phyloP scores from a whole-genome alignment of 2,329 filamentous ascomycete genomes.

The Fusarium tuaranense region DNA sequence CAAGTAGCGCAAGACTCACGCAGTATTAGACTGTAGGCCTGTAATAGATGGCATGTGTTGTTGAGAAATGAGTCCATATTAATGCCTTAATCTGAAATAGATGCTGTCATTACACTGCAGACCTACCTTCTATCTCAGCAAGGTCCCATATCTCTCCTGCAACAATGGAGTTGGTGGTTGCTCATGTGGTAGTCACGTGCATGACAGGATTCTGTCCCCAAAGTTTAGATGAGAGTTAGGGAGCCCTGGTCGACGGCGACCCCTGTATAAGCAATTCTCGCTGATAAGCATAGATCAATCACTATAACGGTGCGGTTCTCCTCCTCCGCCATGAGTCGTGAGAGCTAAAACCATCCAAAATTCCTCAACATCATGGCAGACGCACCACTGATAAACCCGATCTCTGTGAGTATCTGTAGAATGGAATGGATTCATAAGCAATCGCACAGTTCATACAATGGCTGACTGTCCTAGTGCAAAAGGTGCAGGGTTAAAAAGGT shows the following conservation, averaged over 20 bases:
- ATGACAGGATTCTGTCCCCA: neutral
- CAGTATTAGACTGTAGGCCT: neutral
- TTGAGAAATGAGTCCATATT: too few relatives aligned
- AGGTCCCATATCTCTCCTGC: too few relatives aligned
- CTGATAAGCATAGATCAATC: neutral
- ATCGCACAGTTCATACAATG: neutral
- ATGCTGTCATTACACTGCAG: too few relatives aligned
- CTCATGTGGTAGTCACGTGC: too few relatives aligned
- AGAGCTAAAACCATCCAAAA: neutral
- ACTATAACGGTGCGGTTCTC: neutral
- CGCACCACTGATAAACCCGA: neutral
- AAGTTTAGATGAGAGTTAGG: neutral
- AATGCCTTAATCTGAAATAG: too few relatives aligned
- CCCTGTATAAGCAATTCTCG: neutral
- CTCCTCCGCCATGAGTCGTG: neutral
- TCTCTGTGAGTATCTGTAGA: neutral
- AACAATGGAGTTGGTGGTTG: too few relatives aligned
- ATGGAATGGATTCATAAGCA: neutral
- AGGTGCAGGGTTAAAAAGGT: conserved; percentile 3
- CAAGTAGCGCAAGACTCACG: neutral
- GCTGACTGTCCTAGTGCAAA: neutral
- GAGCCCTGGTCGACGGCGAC: neutral
- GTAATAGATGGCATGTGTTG: neutral
- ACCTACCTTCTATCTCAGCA: too few relatives aligned
- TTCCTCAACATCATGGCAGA: neutral